Percentiles rank a stretch among this genome's conserved stretches.
phyloP scores from a whole-genome alignment of 2,329 filamentous ascomycete species.

The Fusarium sp. region DNA sequence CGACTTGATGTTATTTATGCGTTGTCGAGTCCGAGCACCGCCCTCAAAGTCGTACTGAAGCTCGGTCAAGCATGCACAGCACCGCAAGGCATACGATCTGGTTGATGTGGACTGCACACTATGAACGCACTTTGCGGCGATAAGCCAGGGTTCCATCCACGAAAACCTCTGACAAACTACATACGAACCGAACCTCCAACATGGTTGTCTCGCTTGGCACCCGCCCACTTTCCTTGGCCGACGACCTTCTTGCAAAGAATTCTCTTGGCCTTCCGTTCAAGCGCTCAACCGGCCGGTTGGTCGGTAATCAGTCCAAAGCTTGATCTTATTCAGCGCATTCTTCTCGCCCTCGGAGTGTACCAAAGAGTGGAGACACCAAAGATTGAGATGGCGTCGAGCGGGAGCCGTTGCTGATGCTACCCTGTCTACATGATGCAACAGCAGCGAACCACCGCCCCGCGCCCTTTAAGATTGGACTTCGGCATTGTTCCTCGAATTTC shows the following conservation, averaged over 20 bases:
- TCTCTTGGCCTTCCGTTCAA: slow-evolving; percentile 19
- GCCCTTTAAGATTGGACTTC: slow-evolving; percentile 28
- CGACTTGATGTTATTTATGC: slow-evolving; percentile 24
- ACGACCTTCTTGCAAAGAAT: slow-evolving; percentile 6
- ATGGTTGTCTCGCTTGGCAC: neutral
- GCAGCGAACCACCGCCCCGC: slow-evolving; percentile 27
- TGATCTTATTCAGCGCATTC: slow-evolving; percentile 2
- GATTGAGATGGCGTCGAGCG: slow-evolving; percentile 28
- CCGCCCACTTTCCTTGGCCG: slow-evolving; percentile 4
- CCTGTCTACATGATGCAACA: slow-evolving; percentile 30
- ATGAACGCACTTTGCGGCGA: neutral
- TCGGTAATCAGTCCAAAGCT: slow-evolving; percentile 18
- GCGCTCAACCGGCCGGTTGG: slow-evolving; percentile 28
- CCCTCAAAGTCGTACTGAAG: slow-evolving; percentile 5
- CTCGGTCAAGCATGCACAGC: slow-evolving; percentile 19
- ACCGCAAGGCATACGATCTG: slow-evolving; percentile 7
- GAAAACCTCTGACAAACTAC: neutral
- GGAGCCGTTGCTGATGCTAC: slow-evolving; percentile 35
- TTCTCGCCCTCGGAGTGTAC: neutral
- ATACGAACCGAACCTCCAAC: neutral
- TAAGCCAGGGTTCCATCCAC: neutral
- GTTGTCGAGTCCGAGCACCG: slow-evolving; percentile 7
- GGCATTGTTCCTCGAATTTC: slow-evolving; percentile 9
- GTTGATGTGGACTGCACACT: slow-evolving; percentile 9
- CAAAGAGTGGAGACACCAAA: slow-evolving; percentile 21